These are phyloP conservation scores for Daucus carota DNA, from an alignment of 129 eudicot genomes.

Conservation along the genomic window DH1_v3.0 NC_030386.2:7214001-7214500, in stretches of 20 bases:
- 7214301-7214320: background rate
- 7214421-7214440: slow-evolving; percentile 67
- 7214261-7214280: background rate
- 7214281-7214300: background rate
- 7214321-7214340: background rate
- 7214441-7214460: slow-evolving; percentile 26
- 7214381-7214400: slow-evolving; percentile 99
- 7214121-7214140: background rate
- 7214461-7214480: slow-evolving; percentile 8
- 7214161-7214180: background rate
- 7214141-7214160: background rate
- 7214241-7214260: background rate
- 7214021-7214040: background rate
- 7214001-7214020: background rate
- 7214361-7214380: slow-evolving; percentile 12
- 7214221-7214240: background rate
- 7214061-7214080: background rate
- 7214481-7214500: slow-evolving; percentile 1
- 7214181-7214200: no score
- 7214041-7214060: background rate
- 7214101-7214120: background rate
- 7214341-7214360: background rate
- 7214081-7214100: background rate
- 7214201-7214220: background rate
- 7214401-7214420: slow-evolving; percentile 69